Conservation (phyloP, 352 stramenopile species). For the Blastocystis sp. region DNA sequence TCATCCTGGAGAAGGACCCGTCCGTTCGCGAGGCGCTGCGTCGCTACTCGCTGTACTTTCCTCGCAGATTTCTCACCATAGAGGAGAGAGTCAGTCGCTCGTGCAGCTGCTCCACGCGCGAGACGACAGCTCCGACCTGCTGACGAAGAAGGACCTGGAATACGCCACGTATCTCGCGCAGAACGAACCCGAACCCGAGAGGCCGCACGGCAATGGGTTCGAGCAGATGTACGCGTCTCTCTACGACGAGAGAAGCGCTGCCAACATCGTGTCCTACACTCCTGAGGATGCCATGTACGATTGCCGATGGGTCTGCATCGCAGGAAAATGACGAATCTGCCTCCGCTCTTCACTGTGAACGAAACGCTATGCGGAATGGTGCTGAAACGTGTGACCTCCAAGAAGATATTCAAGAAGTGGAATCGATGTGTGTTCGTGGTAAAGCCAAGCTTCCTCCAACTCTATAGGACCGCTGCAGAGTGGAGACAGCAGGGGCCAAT, state of each 20-base stretch:
- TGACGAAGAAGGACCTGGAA: conserved; percentile 45
- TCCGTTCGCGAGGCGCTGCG: conserved; percentile 26
- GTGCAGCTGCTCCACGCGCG: conserved; percentile 34
- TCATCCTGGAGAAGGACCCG: conserved; percentile 46
- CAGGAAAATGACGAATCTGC: neutral
- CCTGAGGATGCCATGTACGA: neutral
- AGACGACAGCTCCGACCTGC: conserved; percentile 5
- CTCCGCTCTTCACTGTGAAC: conserved; percentile 48
- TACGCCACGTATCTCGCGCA: conserved; percentile 19
- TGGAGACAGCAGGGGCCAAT: conserved; percentile 24
- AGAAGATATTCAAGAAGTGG: conserved; percentile 62
- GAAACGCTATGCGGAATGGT: conserved; percentile 44
- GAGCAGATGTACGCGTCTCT: conserved; percentile 37
- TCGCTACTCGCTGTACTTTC: conserved; percentile 28
- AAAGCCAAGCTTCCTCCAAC: conserved; percentile 58
- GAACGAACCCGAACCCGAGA: neutral
- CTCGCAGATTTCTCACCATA: neutral
- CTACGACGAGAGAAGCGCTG: neutral
- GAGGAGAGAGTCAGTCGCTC: conserved; percentile 11
- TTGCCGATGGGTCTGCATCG: neutral
- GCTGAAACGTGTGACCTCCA: conserved; percentile 42
- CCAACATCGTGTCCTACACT: neutral
- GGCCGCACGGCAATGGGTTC: neutral
- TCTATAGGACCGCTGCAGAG: conserved; percentile 15
- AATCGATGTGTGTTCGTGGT: conserved; percentile 59